Base-by-base conservation (phyloP, 108 stramenopile genomes). In the Mayamaea pseudoterrestris region DNA sequence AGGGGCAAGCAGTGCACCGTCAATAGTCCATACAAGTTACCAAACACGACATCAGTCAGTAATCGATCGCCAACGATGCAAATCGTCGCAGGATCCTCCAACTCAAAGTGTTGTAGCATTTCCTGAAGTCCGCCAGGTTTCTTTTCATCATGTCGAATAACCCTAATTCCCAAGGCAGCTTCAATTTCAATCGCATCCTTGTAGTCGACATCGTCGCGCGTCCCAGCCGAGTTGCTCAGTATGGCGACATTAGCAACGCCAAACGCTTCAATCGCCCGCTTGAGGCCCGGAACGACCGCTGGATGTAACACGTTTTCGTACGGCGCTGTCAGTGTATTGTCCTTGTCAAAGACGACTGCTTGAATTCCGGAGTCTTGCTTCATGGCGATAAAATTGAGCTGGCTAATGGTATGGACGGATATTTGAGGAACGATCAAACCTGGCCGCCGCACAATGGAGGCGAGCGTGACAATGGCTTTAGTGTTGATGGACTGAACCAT, bases 61-160 rank as follows among this genome's bases (percentile, higher is more conserved):
- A 95, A 47, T 55, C 94, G 69, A 74, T 95, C 94, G 17, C 94
- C 94, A 27, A 95, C 76, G 76, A 95, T 84, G 54, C 89, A 90
- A 13, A 90, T 30, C 49, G 71, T 41, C 25, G 70, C 79, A 7
- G 81, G 75, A 51, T 83, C 83, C 1, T 68, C 58, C 6, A 87
- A 54, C 32, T 68, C 57, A 65, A 95, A 92, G 59, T 90, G 87
- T 13, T 31, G 48, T 55, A 95, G 48, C 11, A 90, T 76, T 47
- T 88, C 90, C 9, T 68, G 53, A 28, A 95, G 47, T 21, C 85
- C 84, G 2, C 90, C 90, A 2, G 94, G 94, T 44, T 95, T 95
- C 63, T 95, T 93, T 41, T 85, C 88, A 22, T 54, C 50, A 58
- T 95, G 94, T 44, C 83, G 60, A 53, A 93, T 78, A 13, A 95